phyloP scores from a whole-genome alignment of 352 stramenopile species.

The Pelagophyceae sp. region DNA sequence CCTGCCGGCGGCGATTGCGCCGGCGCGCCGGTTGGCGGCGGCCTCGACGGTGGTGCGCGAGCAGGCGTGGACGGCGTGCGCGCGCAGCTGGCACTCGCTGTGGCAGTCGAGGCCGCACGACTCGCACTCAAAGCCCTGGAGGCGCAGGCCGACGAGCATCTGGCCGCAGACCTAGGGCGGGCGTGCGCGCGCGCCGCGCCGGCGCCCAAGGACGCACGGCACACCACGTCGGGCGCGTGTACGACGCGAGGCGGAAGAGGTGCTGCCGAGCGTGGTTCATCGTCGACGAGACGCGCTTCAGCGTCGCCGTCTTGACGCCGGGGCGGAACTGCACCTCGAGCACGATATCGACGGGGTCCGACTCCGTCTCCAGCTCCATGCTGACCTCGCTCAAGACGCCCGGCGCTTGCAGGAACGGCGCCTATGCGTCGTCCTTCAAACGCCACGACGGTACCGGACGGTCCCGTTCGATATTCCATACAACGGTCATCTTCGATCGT shows the following conservation, averaged over 20 bases:
- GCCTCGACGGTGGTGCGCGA: background rate
- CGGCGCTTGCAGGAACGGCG: background rate
- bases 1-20: background rate
- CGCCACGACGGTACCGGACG: background rate
- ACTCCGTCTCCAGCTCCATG: background rate
- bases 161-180: slow-evolving; percentile 6
- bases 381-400: background rate
- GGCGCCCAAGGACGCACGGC: too few species aligned
- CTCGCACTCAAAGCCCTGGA: slow-evolving; percentile 11
- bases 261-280: background rate
- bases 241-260: slow-evolving; percentile 6
- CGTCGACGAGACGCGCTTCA: background rate
- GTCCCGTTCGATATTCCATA: too few species aligned
- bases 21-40: background rate
- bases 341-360: background rate
- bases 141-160: background rate
- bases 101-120: slow-evolving; percentile 7
- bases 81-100: background rate
- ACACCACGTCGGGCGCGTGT: slow-evolving; percentile 12
- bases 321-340: background rate
- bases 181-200: too few species aligned
- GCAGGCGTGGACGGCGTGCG: slow-evolving; percentile 4
- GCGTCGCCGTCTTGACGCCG: background rate
- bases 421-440: background rate
- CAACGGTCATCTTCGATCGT: too few species aligned